phyloP scores from a whole-genome alignment of 805 yeast genomes.

The Diddensiella santjacobensis region DNA sequence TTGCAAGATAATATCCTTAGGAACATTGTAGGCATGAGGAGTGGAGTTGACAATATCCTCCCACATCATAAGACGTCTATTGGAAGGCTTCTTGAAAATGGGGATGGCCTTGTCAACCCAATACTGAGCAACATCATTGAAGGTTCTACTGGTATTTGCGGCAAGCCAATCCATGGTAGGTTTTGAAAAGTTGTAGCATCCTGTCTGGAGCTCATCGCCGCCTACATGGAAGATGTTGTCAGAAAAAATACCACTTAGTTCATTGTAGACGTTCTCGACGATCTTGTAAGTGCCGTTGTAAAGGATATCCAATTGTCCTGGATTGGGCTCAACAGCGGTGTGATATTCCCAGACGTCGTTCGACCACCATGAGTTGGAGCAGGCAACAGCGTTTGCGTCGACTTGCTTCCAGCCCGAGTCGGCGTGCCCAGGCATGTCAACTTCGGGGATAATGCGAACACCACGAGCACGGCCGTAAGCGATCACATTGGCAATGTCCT shows the following conservation, averaged over 20 bases:
- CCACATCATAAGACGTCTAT: slow-evolving; percentile 40
- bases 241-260: slow-evolving; percentile 33
- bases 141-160: slow-evolving; percentile 30
- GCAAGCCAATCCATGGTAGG: slow-evolving; percentile 31
- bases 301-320: slow-evolving; percentile 41
- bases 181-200: slow-evolving; percentile 36
- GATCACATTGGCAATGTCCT: slow-evolving; percentile 32
- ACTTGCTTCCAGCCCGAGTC: slow-evolving; percentile 39
- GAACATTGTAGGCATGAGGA: slow-evolving; percentile 28
- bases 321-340: slow-evolving; percentile 39
- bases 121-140: slow-evolving; percentile 34
- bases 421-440: slow-evolving; percentile 43
- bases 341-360: slow-evolving; percentile 24
- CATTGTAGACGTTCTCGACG: slow-evolving; percentile 35
- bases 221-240: slow-evolving; percentile 44
- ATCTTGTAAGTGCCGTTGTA: slow-evolving; percentile 35
- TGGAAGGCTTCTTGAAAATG: slow-evolving; percentile 26
- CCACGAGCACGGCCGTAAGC: slow-evolving; percentile 37
- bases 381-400: slow-evolving; percentile 34
- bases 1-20: slow-evolving; percentile 37
- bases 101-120: slow-evolving; percentile 39
- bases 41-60: slow-evolving; percentile 35
- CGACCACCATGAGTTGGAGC: slow-evolving; percentile 35
- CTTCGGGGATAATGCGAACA: slow-evolving; percentile 41
- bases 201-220: slow-evolving; percentile 37